A percentile compares a stretch with the other conserved stretches of the same genome.
Conservation (phyloP, 495 filamentous ascomycete genomes). For the Podospora bellae-mahoneyi region DNA sequence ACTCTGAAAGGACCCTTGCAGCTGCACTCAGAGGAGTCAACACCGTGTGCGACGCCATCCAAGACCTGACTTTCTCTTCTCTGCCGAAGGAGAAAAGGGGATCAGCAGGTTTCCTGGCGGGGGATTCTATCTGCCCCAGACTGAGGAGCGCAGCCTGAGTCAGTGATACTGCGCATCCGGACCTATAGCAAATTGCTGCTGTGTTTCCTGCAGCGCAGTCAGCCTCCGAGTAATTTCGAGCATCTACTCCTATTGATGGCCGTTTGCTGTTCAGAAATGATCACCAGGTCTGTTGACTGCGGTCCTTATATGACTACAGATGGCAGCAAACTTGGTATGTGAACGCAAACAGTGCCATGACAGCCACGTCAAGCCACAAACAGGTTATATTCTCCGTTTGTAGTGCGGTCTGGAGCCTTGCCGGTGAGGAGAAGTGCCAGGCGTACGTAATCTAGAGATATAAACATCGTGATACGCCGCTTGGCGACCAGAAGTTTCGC, state of each 20-base stretch:
- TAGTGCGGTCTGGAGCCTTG: background rate
- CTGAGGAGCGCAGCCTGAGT: background rate
- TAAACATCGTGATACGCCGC: background rate
- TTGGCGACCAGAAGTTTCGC: background rate
- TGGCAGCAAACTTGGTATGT: background rate
- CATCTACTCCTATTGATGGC: background rate
- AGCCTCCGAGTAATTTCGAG: background rate
- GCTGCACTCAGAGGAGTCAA: background rate
- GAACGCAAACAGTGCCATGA: background rate
- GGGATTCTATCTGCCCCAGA: background rate
- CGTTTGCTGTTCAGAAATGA: background rate
- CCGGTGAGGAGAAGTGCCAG: background rate
- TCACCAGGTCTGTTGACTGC: background rate
- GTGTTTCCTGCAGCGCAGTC: background rate
- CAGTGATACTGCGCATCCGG: background rate
- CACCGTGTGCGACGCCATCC: background rate
- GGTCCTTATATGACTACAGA: background rate
- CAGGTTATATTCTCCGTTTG: background rate
- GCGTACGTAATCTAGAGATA: background rate
- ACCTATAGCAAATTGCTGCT: background rate
- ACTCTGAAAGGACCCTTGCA: background rate
- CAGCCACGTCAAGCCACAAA: background rate
- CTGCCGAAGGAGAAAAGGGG: background rate
- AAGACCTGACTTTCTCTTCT: background rate
- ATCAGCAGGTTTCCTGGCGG: background rate